A percentile compares a stretch with the other conserved stretches of the same genome.
phyloP scores from a whole-genome alignment of 495 filamentous ascomycete genomes.

The Chaetomium fimeti region DNA sequence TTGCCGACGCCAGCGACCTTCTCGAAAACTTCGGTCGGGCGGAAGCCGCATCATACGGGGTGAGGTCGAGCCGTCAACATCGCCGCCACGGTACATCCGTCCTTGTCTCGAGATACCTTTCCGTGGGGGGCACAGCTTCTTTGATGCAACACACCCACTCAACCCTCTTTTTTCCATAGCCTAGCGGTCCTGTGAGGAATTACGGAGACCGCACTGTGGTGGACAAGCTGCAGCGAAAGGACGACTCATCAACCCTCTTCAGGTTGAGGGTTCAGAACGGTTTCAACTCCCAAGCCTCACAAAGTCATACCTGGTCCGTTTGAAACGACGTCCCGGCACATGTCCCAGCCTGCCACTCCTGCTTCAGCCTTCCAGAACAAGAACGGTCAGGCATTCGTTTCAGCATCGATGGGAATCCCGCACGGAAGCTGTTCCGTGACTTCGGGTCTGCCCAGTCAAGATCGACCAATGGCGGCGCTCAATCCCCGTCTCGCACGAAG shows the following conservation, averaged over 20 bases:
- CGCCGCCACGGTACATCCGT: not conserved
- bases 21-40: not conserved
- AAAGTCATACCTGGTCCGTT: not conserved
- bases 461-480: not conserved
- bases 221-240: not conserved
- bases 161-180: too few species aligned
- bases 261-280: not conserved
- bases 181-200: too few species aligned
- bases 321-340: not conserved
- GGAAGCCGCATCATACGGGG: not conserved
- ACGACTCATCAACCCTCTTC: too few species aligned
- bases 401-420: constrained; percentile 1
- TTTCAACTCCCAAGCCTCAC: constrained; percentile 4
- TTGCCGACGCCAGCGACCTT: not conserved
- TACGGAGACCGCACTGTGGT: too few species aligned
- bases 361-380: constrained; percentile 6
- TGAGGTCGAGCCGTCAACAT: not conserved
- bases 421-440: not conserved
- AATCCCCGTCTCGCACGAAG: not conserved
- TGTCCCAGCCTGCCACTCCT: not conserved
- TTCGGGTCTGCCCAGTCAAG: not conserved
- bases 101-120: not conserved
- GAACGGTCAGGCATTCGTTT: constrained; percentile 4
- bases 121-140: not conserved
- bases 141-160: not conserved